Percentiles rank a stretch among this genome's conserved stretches.
Evolutionary conservation across 768 basidiomycete genomes (phyloP).

Genomic region (Suillus weaverae): DNA sequence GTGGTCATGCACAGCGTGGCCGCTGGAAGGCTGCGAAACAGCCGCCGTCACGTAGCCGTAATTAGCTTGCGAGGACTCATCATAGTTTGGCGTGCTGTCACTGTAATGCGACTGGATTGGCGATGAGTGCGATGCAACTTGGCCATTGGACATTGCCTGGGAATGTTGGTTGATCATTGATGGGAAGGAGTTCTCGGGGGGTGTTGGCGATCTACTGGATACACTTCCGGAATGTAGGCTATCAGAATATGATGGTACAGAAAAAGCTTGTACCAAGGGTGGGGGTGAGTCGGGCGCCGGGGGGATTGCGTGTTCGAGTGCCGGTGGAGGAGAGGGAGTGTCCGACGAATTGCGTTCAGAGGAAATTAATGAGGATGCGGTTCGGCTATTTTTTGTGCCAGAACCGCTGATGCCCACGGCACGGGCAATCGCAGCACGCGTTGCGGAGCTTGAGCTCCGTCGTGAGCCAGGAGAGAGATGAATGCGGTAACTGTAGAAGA

Average conservation of each 20-base stretch:
- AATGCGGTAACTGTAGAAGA: conserved; percentile 63
- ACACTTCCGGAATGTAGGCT: conserved; percentile 34
- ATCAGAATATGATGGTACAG: conserved; percentile 23
- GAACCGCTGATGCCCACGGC: conserved; percentile 30
- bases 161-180: conserved; percentile 30
- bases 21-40: conserved; percentile 23
- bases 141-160: conserved; percentile 39
- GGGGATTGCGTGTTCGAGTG: conserved; percentile 44
- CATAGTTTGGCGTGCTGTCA: conserved; percentile 32
- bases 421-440: conserved; percentile 57
- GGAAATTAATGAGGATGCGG: conserved; percentile 24
- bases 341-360: conserved; percentile 28
- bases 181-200: conserved; percentile 45
- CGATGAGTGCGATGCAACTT: conserved; percentile 30
- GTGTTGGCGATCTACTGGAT: conserved; percentile 46
- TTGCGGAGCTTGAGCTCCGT: conserved; percentile 53
- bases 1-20: conserved; percentile 26
- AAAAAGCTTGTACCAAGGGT: conserved; percentile 47
- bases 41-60: conserved; percentile 29
- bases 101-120: conserved; percentile 30
- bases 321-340: conserved; percentile 38
- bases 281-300: conserved; percentile 59
- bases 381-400: conserved; percentile 23
- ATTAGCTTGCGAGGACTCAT: conserved; percentile 33
- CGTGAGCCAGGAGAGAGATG: conserved; percentile 81